Conservation (phyloP, 1,284 basidiomycete species). For the Singerocomus inundabilis region DNA sequence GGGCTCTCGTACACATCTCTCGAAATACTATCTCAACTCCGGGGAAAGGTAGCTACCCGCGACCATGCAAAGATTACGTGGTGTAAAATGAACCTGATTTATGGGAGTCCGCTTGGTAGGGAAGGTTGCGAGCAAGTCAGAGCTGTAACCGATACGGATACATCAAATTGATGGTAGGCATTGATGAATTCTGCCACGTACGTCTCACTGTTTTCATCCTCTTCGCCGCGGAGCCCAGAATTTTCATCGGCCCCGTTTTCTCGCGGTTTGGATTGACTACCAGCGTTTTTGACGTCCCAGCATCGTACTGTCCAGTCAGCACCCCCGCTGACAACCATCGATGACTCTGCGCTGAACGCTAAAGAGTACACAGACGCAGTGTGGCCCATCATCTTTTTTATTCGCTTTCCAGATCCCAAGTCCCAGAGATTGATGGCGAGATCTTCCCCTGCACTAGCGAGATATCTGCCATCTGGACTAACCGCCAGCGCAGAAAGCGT, state of each 20-base stretch:
- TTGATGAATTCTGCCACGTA: slow-evolving; percentile 35
- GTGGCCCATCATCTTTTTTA: slow-evolving; percentile 98
- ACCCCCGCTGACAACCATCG: slow-evolving; percentile 83
- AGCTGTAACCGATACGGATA: slow-evolving; percentile 42
- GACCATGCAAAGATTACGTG: slow-evolving; percentile 90
- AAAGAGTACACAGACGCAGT: slow-evolving; percentile 86
- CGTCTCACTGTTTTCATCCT: slow-evolving; percentile 62
- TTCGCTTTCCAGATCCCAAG: slow-evolving; percentile 84
- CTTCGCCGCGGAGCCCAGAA: slow-evolving; percentile 35
- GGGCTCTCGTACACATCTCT: background rate
- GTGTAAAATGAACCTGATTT: slow-evolving; percentile 89
- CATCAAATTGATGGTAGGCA: background rate
- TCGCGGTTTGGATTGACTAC: slow-evolving; percentile 56
- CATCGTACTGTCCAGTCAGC: slow-evolving; percentile 95
- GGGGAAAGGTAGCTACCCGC: slow-evolving; percentile 68
- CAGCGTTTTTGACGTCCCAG: slow-evolving; percentile 91
- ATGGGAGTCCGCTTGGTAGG: slow-evolving; percentile 95
- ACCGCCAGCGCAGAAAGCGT: slow-evolving; percentile 86
- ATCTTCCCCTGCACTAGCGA: slow-evolving; percentile 94
- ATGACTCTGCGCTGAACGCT: slow-evolving; percentile 89
- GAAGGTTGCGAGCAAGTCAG: slow-evolving; percentile 89
- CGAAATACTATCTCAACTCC: slow-evolving; percentile 47
- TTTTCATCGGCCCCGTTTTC: slow-evolving; percentile 50
- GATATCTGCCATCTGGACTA: slow-evolving; percentile 90
- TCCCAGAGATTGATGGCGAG: slow-evolving; percentile 96